Base-by-base conservation (phyloP, 305 asterid genomes). In the Fraxinus sp. region DNA sequence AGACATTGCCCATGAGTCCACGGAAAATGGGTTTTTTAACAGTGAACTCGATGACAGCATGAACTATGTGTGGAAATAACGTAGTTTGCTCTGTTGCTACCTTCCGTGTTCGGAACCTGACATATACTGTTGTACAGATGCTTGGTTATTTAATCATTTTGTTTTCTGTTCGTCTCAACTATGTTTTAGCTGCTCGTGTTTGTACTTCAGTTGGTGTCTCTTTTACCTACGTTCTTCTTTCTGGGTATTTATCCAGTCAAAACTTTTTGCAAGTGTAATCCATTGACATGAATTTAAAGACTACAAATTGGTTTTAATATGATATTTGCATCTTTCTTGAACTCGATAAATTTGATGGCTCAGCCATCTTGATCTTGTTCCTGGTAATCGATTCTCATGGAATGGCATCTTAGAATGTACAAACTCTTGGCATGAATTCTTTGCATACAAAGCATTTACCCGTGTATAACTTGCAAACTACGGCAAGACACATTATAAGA, bases 21-120 rank as follows among this genome's bases (percentile, higher is more conserved):
- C 91, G 0, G 97, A 93, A 46, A 92, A 89, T 81, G 93, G 91
- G n/a, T 93, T 93, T 82, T 92, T 93, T 82, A 88, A 83, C 87
- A 81, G 77, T 64, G 97, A 95, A 85, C 89, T 93, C 62, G 98
- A 94, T 26, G 95, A 91, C 79, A 92, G 88, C 81, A 89, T 90
- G 92, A 91, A 86, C 90, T 92, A 90, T 79, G 90, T 86, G 75
- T 95, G 97, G 97, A 93, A 93, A 10, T 73, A 79, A 90, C 89
- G 68, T 81, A 82, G 43, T 79, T 77, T 82, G 33, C 41, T 24
- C 72, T 78, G 78, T 49, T 46, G 28, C 83, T 49, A 83, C 70
- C 59, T 37, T 36, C 37, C 41, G 75, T 68, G 32, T 52, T 78
- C 80, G 79, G 75, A 62, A 72, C 46, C 84, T 64, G 88, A 84